Evolutionary conservation across 2,329 filamentous ascomycete species (phyloP).

Genomic region (Bimuria novae-zelandiae): DNA sequence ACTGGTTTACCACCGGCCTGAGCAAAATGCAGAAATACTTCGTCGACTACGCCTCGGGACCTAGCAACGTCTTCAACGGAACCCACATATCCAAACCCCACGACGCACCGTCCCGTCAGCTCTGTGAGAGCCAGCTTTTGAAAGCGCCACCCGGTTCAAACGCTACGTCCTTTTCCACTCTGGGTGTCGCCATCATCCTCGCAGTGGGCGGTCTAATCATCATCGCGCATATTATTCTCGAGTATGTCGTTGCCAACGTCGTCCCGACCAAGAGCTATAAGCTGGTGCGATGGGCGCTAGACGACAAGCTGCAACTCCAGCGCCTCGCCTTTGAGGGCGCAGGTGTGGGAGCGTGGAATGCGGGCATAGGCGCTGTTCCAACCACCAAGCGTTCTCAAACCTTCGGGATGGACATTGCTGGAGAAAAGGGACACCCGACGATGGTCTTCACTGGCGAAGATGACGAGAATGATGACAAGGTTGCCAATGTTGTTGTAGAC

Average conservation of each 20-base stretch:
- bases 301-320: constrained; percentile 16
- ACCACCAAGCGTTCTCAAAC: neutral
- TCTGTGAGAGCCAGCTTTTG: constrained; percentile 10
- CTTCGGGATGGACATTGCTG: constrained; percentile 5
- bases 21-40: constrained; percentile 9
- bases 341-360: constrained; percentile 7
- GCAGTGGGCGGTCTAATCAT: constrained; percentile 7
- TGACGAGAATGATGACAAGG: neutral
- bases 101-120: constrained; percentile 1
- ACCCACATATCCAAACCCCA: constrained; percentile 6
- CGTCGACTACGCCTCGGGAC: constrained; percentile 13
- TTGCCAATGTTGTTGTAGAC: neutral
- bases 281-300: constrained; percentile 11
- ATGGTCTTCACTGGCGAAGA: neutral
- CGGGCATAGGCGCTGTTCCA: constrained; percentile 3
- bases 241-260: constrained; percentile 5
- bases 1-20: constrained; percentile 11
- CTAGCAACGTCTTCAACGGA: constrained; percentile 5
- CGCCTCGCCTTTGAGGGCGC: constrained; percentile 12
- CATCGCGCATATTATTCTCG: constrained; percentile 5
- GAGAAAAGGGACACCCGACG: neutral
- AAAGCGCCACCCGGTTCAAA: constrained; percentile 8
- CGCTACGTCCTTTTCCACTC: constrained; percentile 10
- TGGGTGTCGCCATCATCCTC: constrained; percentile 13
- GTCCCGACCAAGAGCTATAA: constrained; percentile 7